These are phyloP conservation scores for Cordyceps fumosorosea DNA, from an alignment of 2,329 filamentous ascomycete species.

Conservation along the genomic window DNA sequence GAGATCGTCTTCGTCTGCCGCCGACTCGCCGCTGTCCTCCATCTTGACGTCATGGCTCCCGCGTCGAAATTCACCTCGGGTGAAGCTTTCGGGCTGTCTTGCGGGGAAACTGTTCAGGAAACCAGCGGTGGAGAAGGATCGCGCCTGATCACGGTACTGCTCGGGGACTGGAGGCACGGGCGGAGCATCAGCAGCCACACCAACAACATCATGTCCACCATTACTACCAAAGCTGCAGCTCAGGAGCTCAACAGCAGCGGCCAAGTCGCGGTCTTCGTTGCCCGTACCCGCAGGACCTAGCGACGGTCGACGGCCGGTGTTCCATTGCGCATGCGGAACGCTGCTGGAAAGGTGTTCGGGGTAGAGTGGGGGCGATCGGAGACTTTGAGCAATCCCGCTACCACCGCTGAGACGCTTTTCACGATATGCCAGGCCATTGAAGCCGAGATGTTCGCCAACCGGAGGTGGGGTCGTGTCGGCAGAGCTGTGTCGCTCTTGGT, in stretches of 20 bases:
- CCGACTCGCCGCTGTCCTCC: slow-evolving; percentile 58
- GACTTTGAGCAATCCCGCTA: slow-evolving; percentile 65
- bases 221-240: slow-evolving; percentile 84
- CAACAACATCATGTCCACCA: slow-evolving; percentile 56
- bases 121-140: slow-evolving; percentile 50
- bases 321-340: slow-evolving; percentile 33
- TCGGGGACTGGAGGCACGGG: slow-evolving; percentile 83
- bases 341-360: slow-evolving; percentile 41
- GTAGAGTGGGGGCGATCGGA: slow-evolving; percentile 60
- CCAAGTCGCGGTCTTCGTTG: slow-evolving; percentile 80
- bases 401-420: slow-evolving; percentile 55
- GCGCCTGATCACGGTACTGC: slow-evolving; percentile 62
- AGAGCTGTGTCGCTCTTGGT: slow-evolving; percentile 72
- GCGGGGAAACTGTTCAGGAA: slow-evolving; percentile 59
- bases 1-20: slow-evolving; percentile 61
- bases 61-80: slow-evolving; percentile 48
- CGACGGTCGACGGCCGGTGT: slow-evolving; percentile 68
- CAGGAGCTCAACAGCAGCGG: slow-evolving; percentile 81
- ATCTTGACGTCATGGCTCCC: slow-evolving; percentile 57
- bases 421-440: slow-evolving; percentile 44
- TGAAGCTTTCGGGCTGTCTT: slow-evolving; percentile 58
- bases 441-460: slow-evolving; percentile 56
- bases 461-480: slow-evolving; percentile 90
- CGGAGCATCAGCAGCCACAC: slow-evolving; percentile 66
- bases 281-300: slow-evolving; percentile 69